Conservation (phyloP, 2,329 filamentous ascomycete species). For the Fusarium domesticum region DNA sequence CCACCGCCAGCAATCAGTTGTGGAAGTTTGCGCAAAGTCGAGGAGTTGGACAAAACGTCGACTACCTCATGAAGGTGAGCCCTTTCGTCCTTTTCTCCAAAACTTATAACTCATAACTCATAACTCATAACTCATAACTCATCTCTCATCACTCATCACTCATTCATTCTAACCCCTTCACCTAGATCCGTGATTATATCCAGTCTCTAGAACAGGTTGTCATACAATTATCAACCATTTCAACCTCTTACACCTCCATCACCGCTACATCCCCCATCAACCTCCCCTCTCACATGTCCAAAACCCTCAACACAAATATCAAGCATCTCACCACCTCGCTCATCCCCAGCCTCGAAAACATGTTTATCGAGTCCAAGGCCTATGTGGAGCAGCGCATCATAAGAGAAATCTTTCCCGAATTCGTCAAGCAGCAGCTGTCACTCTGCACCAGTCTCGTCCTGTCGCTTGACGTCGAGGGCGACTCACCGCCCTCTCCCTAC, state of each 20-base stretch:
- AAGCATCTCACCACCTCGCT: conserved; percentile 44
- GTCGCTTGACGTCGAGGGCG: conserved; percentile 34
- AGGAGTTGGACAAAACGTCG: conserved; percentile 48
- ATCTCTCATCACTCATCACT: not conserved
- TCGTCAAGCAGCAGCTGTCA: conserved; percentile 51
- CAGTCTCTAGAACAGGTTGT: conserved; percentile 44
- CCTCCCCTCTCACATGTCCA: conserved; percentile 40
- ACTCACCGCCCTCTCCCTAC: conserved; percentile 36
- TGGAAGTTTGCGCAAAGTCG: conserved; percentile 48
- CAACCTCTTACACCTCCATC: conserved; percentile 44
- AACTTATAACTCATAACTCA: not conserved
- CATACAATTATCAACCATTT: conserved; percentile 38
- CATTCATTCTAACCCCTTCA: conserved; percentile 1
- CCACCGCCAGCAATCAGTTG: conserved; percentile 45
- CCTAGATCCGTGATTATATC: conserved; percentile 44
- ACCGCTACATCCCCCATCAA: conserved; percentile 41
- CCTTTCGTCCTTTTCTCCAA: conserved; percentile 19
- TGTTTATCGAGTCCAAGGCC: conserved; percentile 43
- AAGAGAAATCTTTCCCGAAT: conserved; percentile 48
- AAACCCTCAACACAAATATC: conserved; percentile 44
- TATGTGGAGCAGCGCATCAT: conserved; percentile 45
- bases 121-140: not conserved
- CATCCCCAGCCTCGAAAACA: conserved; percentile 44
- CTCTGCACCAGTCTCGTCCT: conserved; percentile 45
- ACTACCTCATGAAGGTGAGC: conserved; percentile 48